Base-by-base conservation (phyloP, 208 protist genomes). In the Eutreptiella sp. region DNA sequence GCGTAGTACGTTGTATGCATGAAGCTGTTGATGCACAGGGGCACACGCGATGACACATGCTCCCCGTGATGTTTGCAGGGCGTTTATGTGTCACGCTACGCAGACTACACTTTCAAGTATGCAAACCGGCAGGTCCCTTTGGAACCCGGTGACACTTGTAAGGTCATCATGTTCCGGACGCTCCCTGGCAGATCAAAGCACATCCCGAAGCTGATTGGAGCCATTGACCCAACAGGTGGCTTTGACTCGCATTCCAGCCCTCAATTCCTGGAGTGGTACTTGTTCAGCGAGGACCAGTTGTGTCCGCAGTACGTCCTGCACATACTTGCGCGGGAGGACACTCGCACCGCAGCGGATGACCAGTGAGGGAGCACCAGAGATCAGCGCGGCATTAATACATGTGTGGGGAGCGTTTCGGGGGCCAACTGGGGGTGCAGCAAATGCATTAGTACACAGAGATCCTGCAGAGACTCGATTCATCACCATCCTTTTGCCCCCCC, bases 181-280 rank as follows among this genome's bases (percentile, higher is more conserved):
- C 23, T 64, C 19, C 58, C 58, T 63, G 58, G 58, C 5, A 64
- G 63, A 33, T 64, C 58, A 26, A 64, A 64, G 58, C 58, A 64
- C 28, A 64, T 64, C 14, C 7, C 7, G 5, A 62, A 63, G 9
- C 16, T 64, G 16, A 7, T 19, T 11, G 46, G 46, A 9, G 58
- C 23, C 9, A 62, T 64, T 7, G 58, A 64, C 53, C 58, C 58
- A 16, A 63, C 46, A 5, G 23, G 5, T 41, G 58, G 58, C 5
- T 64, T 63, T 33, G 58, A 64, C 53, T 39, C 11, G 21, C 58
- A 64, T 26, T 28, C 11, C 5, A 47, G 24, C 24, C 58, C 58
- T 16, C n/a, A 35, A 7, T 64, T 62, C 46, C 53, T 64, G n/a
- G 58, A 64, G 28, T 64, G 58, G 58, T 64, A 64, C 34, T 31